phyloP scores from a whole-genome alignment of 2,329 filamentous ascomycete genomes.

The Phaeosphaeriaceae sp. region DNA sequence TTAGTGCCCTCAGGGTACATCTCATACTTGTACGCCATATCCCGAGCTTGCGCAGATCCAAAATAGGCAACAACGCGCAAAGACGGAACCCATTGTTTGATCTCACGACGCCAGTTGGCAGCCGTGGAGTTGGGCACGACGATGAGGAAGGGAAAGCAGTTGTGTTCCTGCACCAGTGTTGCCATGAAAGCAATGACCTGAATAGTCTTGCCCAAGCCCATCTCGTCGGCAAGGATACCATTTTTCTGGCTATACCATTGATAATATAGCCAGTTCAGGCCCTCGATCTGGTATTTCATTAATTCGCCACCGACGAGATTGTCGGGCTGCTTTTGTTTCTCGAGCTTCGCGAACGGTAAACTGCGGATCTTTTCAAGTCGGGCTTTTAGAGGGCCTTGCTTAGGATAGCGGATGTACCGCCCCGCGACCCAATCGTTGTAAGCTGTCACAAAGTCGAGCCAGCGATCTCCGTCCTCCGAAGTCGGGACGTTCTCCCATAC shows the following conservation, averaged over 20 bases:
- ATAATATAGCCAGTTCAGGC: constrained; percentile 92
- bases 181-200: constrained; percentile 87
- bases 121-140: constrained; percentile 95
- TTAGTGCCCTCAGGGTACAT: constrained; percentile 73
- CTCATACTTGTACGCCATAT: constrained; percentile 81
- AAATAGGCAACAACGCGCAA: constrained; percentile 93
- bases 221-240: constrained; percentile 93
- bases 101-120: constrained; percentile 96
- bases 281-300: constrained; percentile 93
- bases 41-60: constrained; percentile 75
- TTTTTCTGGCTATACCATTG: constrained; percentile 85
- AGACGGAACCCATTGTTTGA: constrained; percentile 89
- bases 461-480: constrained; percentile 69
- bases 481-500: constrained; percentile 87
- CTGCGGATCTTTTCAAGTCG: constrained; percentile 73
- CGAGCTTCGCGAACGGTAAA: constrained; percentile 70
- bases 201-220: constrained; percentile 97
- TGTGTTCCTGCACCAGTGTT: constrained; percentile 65
- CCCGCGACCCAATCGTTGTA: constrained; percentile 88
- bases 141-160: constrained; percentile 89
- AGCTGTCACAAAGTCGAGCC: constrained; percentile 79
- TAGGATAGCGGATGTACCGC: constrained; percentile 71
- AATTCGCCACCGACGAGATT: constrained; percentile 78
- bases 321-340: constrained; percentile 74
- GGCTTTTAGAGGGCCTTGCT: constrained; percentile 64